Evolutionary conservation across 1,284 basidiomycete genomes (phyloP), one percentile per base, ranked within the genome.

Genomic region (Pseudomicrostroma phylloplanum): DNA sequence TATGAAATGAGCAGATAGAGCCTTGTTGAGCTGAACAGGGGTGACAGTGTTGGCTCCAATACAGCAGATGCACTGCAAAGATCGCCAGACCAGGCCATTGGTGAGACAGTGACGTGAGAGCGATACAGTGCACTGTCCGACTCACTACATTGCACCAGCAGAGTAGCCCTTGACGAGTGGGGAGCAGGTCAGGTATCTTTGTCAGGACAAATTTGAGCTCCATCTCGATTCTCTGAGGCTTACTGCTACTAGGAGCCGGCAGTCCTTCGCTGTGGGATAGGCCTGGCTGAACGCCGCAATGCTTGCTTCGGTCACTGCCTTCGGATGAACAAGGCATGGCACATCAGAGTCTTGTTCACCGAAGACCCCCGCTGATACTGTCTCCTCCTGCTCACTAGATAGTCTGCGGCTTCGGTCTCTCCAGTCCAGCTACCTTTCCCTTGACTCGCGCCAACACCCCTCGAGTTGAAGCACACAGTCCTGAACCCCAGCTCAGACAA

Each of bases 121-220:
- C 9, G 9, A 11, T 42, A 11, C 11, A 11, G 11, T n/a, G 41
- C 41, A 42, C n/a, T 9, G n/a, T 11, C 41, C 9, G n/a, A 48
- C 43, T 21, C 43, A 48, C 43, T 54, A 54, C 51, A 54, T 54
- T 19, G 51, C 15, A 19, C 51, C 51, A 25, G 51, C 51, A 54
- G 51, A 54, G 51, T 54, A 54, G 2, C 51, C 43, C 43, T 48
- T n/a, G 6, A 48, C 30, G 30, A 9, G 30, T 36, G n/a, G n/a
- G 41, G n/a, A 11, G 41, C 41, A 42, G n/a, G n/a, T 42, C 41
- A 42, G n/a, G 11, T n/a, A 42, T 11, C 11, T n/a, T 9, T n/a
- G 41, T n/a, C 11, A 9, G 41, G 41, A 42, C n/a, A 9, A 42
- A n/a, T 42, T n/a, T 42, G n/a, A 42, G 41, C 41, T 42, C 41